phyloP scores from a whole-genome alignment of 352 stramenopile species.

The Pythium volutum region DNA sequence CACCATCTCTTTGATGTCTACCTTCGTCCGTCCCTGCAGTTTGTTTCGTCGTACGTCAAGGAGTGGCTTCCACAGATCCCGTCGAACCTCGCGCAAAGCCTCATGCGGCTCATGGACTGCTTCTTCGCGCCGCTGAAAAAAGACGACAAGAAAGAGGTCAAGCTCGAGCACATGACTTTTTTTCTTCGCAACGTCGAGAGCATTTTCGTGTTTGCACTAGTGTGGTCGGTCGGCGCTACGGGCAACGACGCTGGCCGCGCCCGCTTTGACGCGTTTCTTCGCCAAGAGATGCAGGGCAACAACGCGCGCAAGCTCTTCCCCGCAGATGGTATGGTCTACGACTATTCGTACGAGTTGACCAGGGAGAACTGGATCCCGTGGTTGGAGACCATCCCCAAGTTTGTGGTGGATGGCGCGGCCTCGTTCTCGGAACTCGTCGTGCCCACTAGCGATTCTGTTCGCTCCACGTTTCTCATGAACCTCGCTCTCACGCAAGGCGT shows the following conservation, averaged over 20 bases:
- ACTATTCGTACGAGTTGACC: constrained; percentile 89
- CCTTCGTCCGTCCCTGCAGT: constrained; percentile 81
- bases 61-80: constrained; percentile 85
- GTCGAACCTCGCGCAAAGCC: constrained; percentile 88
- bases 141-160: constrained; percentile 63
- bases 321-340: constrained; percentile 82
- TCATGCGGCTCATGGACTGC: constrained; percentile 93
- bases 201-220: constrained; percentile 88
- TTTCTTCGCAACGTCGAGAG: constrained; percentile 90
- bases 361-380: constrained; percentile 90
- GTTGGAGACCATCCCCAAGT: constrained; percentile 91
- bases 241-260: constrained; percentile 83
- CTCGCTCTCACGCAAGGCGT: constrained; percentile 76
- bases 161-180: constrained; percentile 71
- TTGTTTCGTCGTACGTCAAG: constrained; percentile 81
- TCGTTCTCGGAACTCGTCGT: constrained; percentile 92
- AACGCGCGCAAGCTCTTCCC: constrained; percentile 33
- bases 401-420: constrained; percentile 65
- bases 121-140: constrained; percentile 58
- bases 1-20: constrained; percentile 90
- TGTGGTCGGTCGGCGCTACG: constrained; percentile 92
- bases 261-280: constrained; percentile 89
- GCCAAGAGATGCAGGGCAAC: constrained; percentile 76
- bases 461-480: constrained; percentile 92
- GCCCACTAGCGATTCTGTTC: constrained; percentile 90